phyloP scores from a whole-genome alignment of 2,329 filamentous ascomycete genomes.

The Cladosporium sp. region DNA sequence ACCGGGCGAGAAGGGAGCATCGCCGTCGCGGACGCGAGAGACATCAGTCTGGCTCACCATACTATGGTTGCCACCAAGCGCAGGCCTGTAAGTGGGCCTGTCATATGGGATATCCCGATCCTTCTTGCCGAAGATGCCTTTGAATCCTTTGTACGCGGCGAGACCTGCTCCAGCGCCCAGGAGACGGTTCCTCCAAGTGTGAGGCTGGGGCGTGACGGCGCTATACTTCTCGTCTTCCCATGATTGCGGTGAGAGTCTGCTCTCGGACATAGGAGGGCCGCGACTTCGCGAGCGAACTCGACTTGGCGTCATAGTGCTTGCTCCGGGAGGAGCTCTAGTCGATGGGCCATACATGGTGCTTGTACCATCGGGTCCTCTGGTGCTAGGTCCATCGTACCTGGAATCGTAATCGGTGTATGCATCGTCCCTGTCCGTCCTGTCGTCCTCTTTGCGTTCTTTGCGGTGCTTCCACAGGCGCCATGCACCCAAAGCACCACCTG shows the following conservation, averaged over 20 bases:
- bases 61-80: conserved; percentile 44
- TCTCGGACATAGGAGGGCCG: conserved; percentile 12
- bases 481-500: conserved; percentile 54
- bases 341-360: conserved; percentile 13
- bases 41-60: conserved; percentile 44
- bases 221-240: conserved; percentile 43
- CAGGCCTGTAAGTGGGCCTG: conserved; percentile 41
- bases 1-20: conserved; percentile 45
- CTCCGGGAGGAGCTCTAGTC: conserved; percentile 12
- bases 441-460: conserved; percentile 7
- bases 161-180: conserved; percentile 44
- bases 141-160: conserved; percentile 33
- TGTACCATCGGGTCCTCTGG: conserved; percentile 1
- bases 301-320: conserved; percentile 9
- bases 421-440: conserved; percentile 3
- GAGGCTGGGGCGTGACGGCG: conserved; percentile 15
- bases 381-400: conserved; percentile 8
- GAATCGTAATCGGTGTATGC: conserved; percentile 13
- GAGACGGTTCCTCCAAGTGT: conserved; percentile 44
- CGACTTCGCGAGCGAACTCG: conserved; percentile 14
- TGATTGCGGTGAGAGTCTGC: conserved; percentile 24
- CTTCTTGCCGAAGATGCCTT: conserved; percentile 55
- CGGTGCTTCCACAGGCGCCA: conserved; percentile 53
- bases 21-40: conserved; percentile 51
- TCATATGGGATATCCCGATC: conserved; percentile 42